phyloP scores from a whole-genome alignment of 1,284 basidiomycete genomes.

The Cryptococcus hybrid region DNA sequence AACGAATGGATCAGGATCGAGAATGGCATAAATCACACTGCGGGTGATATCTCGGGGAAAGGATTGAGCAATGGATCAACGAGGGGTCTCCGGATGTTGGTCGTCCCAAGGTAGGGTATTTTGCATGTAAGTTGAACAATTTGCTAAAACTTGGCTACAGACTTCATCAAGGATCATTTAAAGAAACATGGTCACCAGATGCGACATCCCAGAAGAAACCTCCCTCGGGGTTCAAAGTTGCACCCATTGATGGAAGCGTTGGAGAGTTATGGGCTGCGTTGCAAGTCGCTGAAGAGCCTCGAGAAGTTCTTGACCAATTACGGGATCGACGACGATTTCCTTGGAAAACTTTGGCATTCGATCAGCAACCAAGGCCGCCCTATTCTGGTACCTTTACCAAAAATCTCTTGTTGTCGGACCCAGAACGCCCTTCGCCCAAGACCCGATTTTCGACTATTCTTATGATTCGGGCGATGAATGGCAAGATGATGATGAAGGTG shows the following conservation, averaged over 20 bases:
- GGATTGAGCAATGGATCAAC: background rate
- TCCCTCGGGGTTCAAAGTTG: constrained; percentile 33
- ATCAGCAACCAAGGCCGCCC: constrained; percentile 46
- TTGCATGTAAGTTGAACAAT: background rate
- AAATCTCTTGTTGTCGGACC: constrained; percentile 46
- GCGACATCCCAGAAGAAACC: constrained; percentile 2
- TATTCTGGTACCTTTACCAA: constrained; percentile 50
- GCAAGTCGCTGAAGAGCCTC: constrained; percentile 45
- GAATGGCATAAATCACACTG: background rate
- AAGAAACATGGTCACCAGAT: constrained; percentile 9
- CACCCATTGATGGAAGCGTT: constrained; percentile 32
- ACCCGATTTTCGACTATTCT: constrained; percentile 48
- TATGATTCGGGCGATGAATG: constrained; percentile 51
- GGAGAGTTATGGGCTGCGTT: constrained; percentile 35
- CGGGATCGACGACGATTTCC: constrained; percentile 37
- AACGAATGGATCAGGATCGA: constrained; percentile 7
- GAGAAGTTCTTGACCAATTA: constrained; percentile 37
- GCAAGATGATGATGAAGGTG: constrained; percentile 47
- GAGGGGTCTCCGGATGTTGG: constrained; percentile 4
- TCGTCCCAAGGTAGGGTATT: constrained; percentile 2
- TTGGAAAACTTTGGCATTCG: constrained; percentile 47
- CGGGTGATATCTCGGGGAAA: background rate
- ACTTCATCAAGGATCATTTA: constrained; percentile 32
- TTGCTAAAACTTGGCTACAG: constrained; percentile 5
- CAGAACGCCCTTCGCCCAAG: constrained; percentile 47